phyloP scores from a whole-genome alignment of 2,329 filamentous ascomycete species.

The Ampelomyces quisqualis region DNA sequence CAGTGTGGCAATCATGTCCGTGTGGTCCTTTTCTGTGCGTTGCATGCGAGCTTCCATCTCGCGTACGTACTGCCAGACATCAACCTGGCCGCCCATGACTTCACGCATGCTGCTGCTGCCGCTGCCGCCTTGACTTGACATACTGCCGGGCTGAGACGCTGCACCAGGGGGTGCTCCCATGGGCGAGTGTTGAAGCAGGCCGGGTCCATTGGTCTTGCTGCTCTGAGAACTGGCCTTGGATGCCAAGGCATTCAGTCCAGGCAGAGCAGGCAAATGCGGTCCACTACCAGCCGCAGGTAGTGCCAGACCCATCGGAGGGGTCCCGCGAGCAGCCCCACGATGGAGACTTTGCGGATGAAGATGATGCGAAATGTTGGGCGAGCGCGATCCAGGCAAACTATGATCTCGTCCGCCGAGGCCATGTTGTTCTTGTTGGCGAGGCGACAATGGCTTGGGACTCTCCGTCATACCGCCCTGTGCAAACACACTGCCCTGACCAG shows the following conservation, averaged over 20 bases:
- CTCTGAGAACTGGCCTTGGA: constrained; percentile 35
- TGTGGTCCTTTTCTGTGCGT: constrained; percentile 51
- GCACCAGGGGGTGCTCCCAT: constrained; percentile 38
- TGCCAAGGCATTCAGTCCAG: constrained; percentile 44
- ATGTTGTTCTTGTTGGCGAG: constrained; percentile 57
- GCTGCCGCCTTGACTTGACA: constrained; percentile 58
- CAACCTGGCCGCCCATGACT: constrained; percentile 59
- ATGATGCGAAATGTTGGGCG: constrained; percentile 65
- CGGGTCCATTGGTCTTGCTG: constrained; percentile 36
- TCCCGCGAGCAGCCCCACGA: constrained; percentile 59
- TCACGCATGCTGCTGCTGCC: constrained; percentile 66
- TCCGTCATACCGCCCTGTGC: constrained; percentile 74
- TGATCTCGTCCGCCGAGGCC: constrained; percentile 56
- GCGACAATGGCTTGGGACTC: constrained; percentile 80
- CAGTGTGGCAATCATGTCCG: constrained; percentile 47
- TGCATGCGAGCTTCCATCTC: constrained; percentile 60
- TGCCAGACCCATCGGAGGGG: constrained; percentile 51
- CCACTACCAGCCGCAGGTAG: constrained; percentile 46
- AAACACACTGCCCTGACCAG: constrained; percentile 60
- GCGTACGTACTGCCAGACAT: constrained; percentile 72
- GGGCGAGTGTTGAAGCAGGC: constrained; percentile 47
- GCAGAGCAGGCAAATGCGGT: constrained; percentile 47
- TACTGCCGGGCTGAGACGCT: constrained; percentile 53
- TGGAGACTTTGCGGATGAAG: constrained; percentile 63
- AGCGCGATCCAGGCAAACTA: constrained; percentile 57